Evolutionary conservation across 1,139 yeast species (phyloP), one percentile per base, ranked within the genome.

Genomic region (Hanseniaspora gamundiae): DNA sequence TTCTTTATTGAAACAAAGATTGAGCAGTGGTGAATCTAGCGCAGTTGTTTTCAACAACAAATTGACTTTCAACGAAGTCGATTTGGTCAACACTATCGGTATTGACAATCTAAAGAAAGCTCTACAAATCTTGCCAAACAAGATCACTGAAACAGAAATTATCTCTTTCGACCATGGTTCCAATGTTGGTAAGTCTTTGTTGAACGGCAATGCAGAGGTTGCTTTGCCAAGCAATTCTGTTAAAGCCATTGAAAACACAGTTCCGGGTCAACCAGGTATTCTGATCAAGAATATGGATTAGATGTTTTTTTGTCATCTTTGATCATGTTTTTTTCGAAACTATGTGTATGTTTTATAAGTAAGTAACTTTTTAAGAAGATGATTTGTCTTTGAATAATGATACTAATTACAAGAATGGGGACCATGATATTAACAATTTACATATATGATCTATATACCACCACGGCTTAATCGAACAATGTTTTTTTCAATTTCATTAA

Each of bases 261-360:
- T 84, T 48, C 98, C 98, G 43, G 98, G 98, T 49, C 74, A 76
- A 55, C 98, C 98, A 38, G 95, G 95, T 58, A 78, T 91, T 56
- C 64, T 78, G 53, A 73, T 91, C 55, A 74, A 68, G 55, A 88
- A 88, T 59, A 60, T 75, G 44, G 30, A 43, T 20, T 35, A 41
- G 35, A 17, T 5, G 14, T 21, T 9, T 14, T 10, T n/a, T n/a
- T n/a, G n/a, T n/a, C n/a, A n/a, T n/a, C n/a, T n/a, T n/a, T n/a
- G n/a, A n/a, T n/a, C n/a, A n/a, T n/a, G n/a, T n/a, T n/a, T n/a
- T n/a, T n/a, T n/a, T n/a, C n/a, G n/a, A n/a, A n/a, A n/a, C n/a
- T n/a, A n/a, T n/a, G n/a, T n/a, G n/a, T n/a, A n/a, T n/a, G n/a
- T n/a, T n/a, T n/a, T n/a, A n/a, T n/a, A n/a, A n/a, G n/a, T n/a